Evolutionary conservation across 306 rosid species (phyloP).

Genomic region (Quercus mongolica): DNA sequence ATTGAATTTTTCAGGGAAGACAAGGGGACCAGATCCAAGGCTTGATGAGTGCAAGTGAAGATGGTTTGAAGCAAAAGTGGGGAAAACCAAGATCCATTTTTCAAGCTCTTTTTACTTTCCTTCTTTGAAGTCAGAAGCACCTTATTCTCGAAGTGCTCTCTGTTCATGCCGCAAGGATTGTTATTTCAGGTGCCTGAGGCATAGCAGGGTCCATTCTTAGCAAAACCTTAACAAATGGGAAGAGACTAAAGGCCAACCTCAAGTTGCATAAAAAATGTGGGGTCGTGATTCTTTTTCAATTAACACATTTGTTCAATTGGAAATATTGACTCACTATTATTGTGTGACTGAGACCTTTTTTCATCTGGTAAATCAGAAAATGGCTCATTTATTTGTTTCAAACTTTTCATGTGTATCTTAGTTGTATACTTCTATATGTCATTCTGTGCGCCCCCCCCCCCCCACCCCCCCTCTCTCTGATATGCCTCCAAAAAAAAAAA

Average conservation of each 20-base stretch:
- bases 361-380: background rate
- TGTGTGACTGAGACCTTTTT: conserved; percentile 18
- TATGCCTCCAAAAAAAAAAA: too few species aligned
- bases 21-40: conserved; percentile 48
- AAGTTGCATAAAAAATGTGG: conserved; percentile 21
- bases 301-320: conserved; percentile 10
- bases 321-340: conserved; percentile 18
- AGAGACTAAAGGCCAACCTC: conserved; percentile 23
- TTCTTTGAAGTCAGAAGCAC: conserved; percentile 50
- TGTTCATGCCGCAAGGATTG: conserved; percentile 17
- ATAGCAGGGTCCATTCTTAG: background rate
- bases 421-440: background rate
- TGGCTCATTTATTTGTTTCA: background rate
- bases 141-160: background rate
- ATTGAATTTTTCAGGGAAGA: conserved; percentile 42
- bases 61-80: conserved; percentile 36
- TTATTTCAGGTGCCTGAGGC: background rate
- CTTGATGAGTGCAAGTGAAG: conserved; percentile 33
- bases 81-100: conserved; percentile 64
- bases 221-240: background rate
- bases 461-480: rapidly evolving
- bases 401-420: background rate
- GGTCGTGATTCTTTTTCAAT: conserved; percentile 10
- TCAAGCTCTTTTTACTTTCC: conserved; percentile 86
- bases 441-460: too few species aligned